phyloP scores from a whole-genome alignment of 345 rosid genomes.

The Brassica cretica region DNA sequence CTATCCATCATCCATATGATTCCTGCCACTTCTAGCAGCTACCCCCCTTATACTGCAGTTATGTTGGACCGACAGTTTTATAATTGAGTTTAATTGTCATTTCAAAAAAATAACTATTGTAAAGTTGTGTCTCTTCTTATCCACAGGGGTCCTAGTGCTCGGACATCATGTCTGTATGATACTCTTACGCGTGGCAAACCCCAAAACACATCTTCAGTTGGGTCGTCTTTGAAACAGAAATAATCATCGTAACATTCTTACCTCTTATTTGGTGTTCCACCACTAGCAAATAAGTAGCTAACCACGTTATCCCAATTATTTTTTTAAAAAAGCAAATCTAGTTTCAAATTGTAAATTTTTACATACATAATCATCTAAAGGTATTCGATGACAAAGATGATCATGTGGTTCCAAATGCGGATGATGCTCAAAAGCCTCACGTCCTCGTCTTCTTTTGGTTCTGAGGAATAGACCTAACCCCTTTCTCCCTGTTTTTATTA shows the following conservation, averaged over 20 bases:
- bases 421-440: too few relatives aligned
- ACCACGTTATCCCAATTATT: not conserved
- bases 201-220: not conserved
- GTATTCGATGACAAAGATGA: too few relatives aligned
- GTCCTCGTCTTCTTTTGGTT: too few relatives aligned
- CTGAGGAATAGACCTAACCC: conserved; percentile 31
- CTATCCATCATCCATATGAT: conserved; percentile 2
- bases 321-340: not conserved
- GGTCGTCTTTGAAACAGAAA: not conserved
- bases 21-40: conserved; percentile 22
- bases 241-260: not conserved
- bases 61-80: conserved; percentile 15
- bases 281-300: conserved; percentile 1
- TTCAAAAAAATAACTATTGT: not conserved
- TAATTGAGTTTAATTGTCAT: not conserved
- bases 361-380: conserved; percentile 23
- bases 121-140: not conserved
- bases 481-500: conserved; percentile 67
- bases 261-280: not conserved
- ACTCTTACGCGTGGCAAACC: not conserved
- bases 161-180: not conserved
- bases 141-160: not conserved
- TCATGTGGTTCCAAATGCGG: too few relatives aligned
- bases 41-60: not conserved
- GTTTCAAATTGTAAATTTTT: not conserved